phyloP scores from a whole-genome alignment of 345 rosid species.

The Garcia nutans region DNA sequence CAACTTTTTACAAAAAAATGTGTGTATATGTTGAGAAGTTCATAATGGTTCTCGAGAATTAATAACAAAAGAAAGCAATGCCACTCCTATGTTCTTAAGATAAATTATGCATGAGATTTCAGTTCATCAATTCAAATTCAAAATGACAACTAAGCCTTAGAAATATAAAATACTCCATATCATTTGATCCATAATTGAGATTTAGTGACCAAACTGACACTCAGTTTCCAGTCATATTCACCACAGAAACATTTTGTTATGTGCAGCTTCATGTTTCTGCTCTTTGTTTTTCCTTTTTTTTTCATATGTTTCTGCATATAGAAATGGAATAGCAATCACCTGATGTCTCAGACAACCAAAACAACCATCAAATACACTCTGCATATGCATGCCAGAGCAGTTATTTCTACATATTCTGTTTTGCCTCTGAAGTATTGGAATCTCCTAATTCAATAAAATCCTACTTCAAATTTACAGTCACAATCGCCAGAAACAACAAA shows the following conservation, averaged over 20 bases:
- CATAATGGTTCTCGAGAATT: too few species aligned
- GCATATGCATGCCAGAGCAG: neutral
- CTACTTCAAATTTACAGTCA: neutral
- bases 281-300: too few species aligned
- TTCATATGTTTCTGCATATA: neutral
- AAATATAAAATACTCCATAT: neutral
- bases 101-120: neutral
- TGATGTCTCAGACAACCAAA: neutral
- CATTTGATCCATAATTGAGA: neutral
- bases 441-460: neutral
- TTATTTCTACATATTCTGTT: neutral
- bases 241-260: neutral
- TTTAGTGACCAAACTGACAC: neutral
- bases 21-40: too few species aligned
- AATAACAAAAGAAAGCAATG: too few species aligned
- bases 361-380: neutral
- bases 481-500: neutral
- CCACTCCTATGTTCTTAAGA: neutral
- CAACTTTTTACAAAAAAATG: too few species aligned
- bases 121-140: neutral
- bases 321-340: neutral
- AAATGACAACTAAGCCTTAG: neutral
- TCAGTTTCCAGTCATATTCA: neutral
- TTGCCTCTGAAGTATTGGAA: neutral
- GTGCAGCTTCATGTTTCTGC: neutral